These are phyloP conservation scores for Lactuca sativa DNA, from an alignment of 129 eudicot species.

Conservation along the genomic window DNA sequence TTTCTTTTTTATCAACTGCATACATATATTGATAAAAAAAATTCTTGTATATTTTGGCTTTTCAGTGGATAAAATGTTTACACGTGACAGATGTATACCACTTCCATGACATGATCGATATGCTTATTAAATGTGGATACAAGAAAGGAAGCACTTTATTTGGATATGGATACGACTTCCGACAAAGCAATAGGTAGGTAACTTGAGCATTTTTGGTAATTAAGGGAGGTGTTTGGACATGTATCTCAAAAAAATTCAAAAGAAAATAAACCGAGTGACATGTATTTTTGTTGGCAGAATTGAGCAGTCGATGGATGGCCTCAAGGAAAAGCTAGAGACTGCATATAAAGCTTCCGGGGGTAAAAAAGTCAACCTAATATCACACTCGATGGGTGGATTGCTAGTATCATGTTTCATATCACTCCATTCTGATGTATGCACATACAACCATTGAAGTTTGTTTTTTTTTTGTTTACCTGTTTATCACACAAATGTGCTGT, in stretches of 20 bases:
- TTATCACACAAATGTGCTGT: not conserved
- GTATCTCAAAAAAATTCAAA: not conserved
- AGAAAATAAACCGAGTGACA: not conserved
- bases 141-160: constrained; percentile 91
- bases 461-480: not conserved
- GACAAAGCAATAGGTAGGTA: constrained; percentile 88
- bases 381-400: constrained; percentile 94
- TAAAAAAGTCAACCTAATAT: constrained; percentile 74
- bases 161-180: constrained; percentile 92
- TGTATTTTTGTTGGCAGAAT: constrained; percentile 56
- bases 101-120: constrained; percentile 93
- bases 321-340: constrained; percentile 60
- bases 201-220: constrained; percentile 6
- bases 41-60: constrained; percentile 17
- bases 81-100: constrained; percentile 76
- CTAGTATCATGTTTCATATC: constrained; percentile 69
- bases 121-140: constrained; percentile 89
- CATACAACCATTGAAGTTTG: not conserved
- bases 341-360: constrained; percentile 88
- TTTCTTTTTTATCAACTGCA: not conserved
- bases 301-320: constrained; percentile 65
- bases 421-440: constrained; percentile 68
- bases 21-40: not conserved
- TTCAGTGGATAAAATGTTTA: constrained; percentile 65
- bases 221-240: not conserved